A percentile compares a stretch with the other conserved stretches of the same genome.
phyloP scores from a whole-genome alignment of 1,284 basidiomycete species.

The Ceratobasidium sp. region DNA sequence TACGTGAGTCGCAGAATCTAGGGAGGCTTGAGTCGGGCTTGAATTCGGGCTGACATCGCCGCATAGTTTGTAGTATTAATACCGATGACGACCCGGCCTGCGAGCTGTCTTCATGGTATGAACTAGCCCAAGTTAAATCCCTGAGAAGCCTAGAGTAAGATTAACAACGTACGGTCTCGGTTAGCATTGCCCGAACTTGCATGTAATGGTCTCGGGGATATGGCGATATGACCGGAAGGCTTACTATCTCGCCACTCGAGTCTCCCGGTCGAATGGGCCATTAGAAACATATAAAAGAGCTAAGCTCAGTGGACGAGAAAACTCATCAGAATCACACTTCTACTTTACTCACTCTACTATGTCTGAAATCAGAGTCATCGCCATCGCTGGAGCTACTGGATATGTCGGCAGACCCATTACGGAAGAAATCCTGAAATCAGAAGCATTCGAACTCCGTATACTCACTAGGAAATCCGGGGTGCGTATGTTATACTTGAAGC shows the following conservation, averaged over 20 bases:
- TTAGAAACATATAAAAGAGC: neutral
- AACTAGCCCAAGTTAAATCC: neutral
- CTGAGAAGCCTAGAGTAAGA: neutral
- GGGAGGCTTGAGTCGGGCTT: too few relatives aligned
- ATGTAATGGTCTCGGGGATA: neutral
- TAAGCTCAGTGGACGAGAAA: neutral
- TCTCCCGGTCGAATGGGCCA: neutral
- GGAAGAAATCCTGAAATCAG: slow-evolving; percentile 34
- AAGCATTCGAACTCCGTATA: slow-evolving; percentile 34
- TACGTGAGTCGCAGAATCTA: too few relatives aligned
- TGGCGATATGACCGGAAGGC: neutral
- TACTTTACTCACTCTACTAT: slow-evolving; percentile 11
- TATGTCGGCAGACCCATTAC: slow-evolving; percentile 43
- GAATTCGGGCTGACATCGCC: too few relatives aligned
- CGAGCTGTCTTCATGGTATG: too few relatives aligned
- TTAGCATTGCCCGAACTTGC: neutral
- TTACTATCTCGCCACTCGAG: neutral
- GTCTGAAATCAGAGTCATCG: slow-evolving; percentile 44
- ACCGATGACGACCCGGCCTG: too few relatives aligned
- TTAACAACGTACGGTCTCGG: neutral
- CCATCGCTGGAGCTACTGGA: slow-evolving; percentile 45
- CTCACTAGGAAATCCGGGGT: slow-evolving; percentile 40
- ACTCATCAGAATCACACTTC: neutral
- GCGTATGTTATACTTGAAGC: neutral
- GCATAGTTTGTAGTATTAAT: too few relatives aligned